These are phyloP conservation scores for Leucosporidium scottii DNA, from an alignment of 768 basidiomycete genomes.

Conservation along the genomic window DNA sequence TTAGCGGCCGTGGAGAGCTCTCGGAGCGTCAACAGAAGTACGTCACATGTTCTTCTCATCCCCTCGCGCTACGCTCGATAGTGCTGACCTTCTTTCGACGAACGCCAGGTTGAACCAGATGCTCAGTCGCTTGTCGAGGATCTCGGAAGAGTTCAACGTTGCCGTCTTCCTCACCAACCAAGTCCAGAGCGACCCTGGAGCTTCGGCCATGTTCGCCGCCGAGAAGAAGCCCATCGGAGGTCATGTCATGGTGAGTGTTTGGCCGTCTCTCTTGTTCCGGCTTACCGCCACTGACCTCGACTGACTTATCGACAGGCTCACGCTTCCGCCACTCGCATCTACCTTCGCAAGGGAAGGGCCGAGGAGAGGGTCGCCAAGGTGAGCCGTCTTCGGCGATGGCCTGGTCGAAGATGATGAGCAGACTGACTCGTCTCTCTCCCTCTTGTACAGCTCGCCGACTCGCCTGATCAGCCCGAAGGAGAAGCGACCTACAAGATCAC, in stretches of 20 bases:
- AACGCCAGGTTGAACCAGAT: slow-evolving; percentile 87
- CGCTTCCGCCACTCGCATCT: slow-evolving; percentile 27
- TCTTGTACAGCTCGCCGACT: background rate
- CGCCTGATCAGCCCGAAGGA: slow-evolving; percentile 9
- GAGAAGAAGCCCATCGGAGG: slow-evolving; percentile 62
- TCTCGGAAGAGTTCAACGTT: slow-evolving; percentile 64
- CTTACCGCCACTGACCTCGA: no score
- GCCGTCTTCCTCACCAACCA: slow-evolving; percentile 49
- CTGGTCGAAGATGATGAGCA: background rate
- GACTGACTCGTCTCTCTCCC: no score
- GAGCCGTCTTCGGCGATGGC: no score
- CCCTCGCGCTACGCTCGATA: no score
- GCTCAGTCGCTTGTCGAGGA: slow-evolving; percentile 82
- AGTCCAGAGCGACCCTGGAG: slow-evolving; percentile 76
- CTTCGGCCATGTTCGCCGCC: slow-evolving; percentile 89
- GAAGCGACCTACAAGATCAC: slow-evolving; percentile 11
- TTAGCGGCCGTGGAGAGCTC: slow-evolving; percentile 77
- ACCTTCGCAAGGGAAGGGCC: slow-evolving; percentile 28
- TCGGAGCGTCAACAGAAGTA: slow-evolving; percentile 16
- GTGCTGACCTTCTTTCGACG: no score
- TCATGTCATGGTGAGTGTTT: slow-evolving; percentile 12
- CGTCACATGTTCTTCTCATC: no score
- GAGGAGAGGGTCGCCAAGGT: slow-evolving; percentile 28
- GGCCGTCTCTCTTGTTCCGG: background rate
- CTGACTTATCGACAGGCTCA: slow-evolving; percentile 11